phyloP scores from a whole-genome alignment of 225 moss, liverwort and hornwort species.

The Marchantia paleacea region DNA sequence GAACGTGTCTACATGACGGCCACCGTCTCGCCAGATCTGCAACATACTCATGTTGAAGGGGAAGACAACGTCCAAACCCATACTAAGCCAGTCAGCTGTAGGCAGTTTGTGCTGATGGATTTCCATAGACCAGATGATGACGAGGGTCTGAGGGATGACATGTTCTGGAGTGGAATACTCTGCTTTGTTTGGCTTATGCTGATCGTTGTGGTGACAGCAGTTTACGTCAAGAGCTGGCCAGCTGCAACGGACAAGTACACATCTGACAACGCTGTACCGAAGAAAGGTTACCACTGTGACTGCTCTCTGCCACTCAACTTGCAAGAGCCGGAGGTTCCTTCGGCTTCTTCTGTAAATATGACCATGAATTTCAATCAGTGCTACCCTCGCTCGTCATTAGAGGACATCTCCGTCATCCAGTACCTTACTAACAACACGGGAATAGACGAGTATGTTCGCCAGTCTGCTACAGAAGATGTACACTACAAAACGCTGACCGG shows the following conservation, averaged over 20 bases:
- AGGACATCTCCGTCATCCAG: neutral
- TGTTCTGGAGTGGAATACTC: no score
- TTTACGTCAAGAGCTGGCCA: neutral
- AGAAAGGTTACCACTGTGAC: neutral
- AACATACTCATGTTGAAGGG: no score
- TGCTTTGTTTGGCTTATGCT: no score
- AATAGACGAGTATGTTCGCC: neutral
- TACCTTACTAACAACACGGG: neutral
- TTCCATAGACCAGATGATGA: no score
- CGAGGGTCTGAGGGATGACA: no score
- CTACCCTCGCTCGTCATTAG: neutral
- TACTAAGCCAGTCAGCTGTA: no score
- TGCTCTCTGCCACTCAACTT: neutral
- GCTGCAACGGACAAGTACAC: neutral
- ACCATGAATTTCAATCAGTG: neutral
- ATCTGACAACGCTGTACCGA: neutral
- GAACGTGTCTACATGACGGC: no score
- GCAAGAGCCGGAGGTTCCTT: neutral
- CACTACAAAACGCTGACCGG: neutral
- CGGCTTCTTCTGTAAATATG: neutral
- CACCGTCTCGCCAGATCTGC: no score
- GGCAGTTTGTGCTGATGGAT: no score
- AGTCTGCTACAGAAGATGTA: neutral
- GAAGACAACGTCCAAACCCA: no score
- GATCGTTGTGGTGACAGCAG: neutral